Conservation (phyloP, 148 eudicot species). For the Cornus kousa region DNA sequence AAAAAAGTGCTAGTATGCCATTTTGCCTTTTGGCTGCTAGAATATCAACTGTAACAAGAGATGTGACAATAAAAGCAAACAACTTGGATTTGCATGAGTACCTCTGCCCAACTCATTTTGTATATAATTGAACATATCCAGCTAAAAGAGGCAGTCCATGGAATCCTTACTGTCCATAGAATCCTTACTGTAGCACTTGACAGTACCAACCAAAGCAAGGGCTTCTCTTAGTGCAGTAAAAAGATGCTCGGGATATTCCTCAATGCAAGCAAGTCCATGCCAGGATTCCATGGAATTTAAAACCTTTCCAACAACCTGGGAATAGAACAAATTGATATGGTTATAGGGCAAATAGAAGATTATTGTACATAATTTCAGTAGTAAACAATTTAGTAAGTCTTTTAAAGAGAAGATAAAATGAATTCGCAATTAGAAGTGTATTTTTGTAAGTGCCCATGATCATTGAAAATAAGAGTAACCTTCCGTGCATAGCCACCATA, state of each 20-base stretch:
- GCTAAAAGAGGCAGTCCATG: no score
- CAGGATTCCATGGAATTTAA: conserved; percentile 56
- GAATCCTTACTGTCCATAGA: not conserved
- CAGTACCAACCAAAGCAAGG: conserved; percentile 64
- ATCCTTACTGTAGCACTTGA: conserved; percentile 36
- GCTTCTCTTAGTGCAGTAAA: conserved; percentile 60
- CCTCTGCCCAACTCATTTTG: no score
- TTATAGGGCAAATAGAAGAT: not conserved
- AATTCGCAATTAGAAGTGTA: not conserved
- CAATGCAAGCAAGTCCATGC: conserved; percentile 50
- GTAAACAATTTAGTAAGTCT: not conserved
- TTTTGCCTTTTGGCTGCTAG: no score
- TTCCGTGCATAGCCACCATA: conserved; percentile 95
- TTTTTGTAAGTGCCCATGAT: no score
- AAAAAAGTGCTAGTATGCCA: no score
- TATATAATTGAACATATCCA: no score
- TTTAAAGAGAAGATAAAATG: not conserved
- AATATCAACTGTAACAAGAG: no score
- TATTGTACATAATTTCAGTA: not conserved
- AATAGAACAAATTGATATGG: not conserved
- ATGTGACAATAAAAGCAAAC: no score
- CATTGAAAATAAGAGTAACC: conserved; percentile 28
- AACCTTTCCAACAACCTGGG: conserved; percentile 80
- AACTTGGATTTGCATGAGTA: no score
- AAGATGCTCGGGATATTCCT: conserved; percentile 66